These are phyloP conservation scores for Biscutella auriculata DNA, from an alignment of 441 rosid genomes.

Conservation along the genomic window DNA sequence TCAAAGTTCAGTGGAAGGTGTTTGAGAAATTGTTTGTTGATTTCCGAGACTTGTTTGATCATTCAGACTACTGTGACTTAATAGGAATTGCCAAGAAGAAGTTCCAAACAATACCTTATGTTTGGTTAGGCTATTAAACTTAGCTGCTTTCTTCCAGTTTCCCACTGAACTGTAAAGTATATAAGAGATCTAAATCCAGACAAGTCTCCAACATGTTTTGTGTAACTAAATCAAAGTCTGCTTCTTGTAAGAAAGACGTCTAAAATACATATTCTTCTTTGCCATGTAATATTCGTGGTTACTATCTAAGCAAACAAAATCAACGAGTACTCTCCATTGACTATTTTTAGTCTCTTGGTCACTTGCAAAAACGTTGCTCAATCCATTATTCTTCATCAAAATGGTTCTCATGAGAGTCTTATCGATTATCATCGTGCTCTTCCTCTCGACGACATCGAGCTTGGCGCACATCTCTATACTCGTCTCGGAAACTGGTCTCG, in stretches of 20 bases:
- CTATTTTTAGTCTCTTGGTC: conserved; percentile 2
- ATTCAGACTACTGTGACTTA: conserved; percentile 49
- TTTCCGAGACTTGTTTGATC: conserved; percentile 62
- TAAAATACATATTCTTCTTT: neutral
- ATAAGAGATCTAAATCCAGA: neutral
- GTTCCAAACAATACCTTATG: conserved; percentile 62
- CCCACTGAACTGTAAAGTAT: neutral
- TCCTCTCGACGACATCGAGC: conserved; percentile 25
- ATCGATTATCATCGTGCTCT: conserved; percentile 1
- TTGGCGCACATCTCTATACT: conserved; percentile 36
- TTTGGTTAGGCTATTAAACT: conserved; percentile 51
- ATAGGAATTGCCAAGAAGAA: conserved; percentile 62
- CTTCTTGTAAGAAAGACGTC: conserved; percentile 17
- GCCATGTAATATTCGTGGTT: conserved; percentile 15
- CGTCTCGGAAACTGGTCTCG: conserved; percentile 45
- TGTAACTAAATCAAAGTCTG: neutral
- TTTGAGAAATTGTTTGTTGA: conserved; percentile 77
- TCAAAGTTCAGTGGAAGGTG: conserved; percentile 65
- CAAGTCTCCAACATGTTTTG: neutral
- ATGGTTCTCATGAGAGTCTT: conserved; percentile 23
- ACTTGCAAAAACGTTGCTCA: neutral
- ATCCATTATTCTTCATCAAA: neutral
- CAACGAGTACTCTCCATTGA: neutral
- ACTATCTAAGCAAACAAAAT: neutral
- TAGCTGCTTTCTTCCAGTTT: neutral